Percentiles rank a stretch among this genome's conserved stretches.
Conservation (phyloP, 768 basidiomycete species). For the Agrocybe pediades region DNA sequence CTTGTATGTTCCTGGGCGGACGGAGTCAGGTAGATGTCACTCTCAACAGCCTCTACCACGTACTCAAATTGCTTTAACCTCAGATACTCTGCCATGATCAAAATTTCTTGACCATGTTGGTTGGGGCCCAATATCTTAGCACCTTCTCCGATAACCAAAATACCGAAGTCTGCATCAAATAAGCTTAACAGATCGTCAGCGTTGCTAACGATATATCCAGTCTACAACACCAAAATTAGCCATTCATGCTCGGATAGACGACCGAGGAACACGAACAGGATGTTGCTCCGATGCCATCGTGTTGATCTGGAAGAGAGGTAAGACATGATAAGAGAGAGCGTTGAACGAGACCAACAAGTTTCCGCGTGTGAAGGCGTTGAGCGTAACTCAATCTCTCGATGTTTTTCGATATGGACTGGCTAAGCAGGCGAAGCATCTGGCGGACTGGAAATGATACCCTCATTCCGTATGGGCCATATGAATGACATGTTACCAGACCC, state of each 20-base stretch:
- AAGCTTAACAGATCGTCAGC: constrained; percentile 76
- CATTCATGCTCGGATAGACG: background rate
- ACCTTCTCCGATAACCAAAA: constrained; percentile 71
- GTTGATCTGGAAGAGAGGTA: constrained; percentile 54
- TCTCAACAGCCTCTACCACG: constrained; percentile 17
- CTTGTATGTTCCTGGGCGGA: constrained; percentile 59
- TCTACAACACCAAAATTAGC: constrained; percentile 27
- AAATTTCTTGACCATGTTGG: constrained; percentile 73
- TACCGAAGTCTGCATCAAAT: constrained; percentile 79
- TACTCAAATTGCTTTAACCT: constrained; percentile 71
- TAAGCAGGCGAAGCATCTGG: constrained; percentile 78
- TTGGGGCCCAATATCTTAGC: constrained; percentile 72
- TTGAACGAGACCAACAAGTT: constrained; percentile 53
- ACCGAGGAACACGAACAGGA: constrained; percentile 37
- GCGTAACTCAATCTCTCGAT: constrained; percentile 81
- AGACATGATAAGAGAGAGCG: background rate
- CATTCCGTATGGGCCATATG: constrained; percentile 78
- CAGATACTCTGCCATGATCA: constrained; percentile 80
- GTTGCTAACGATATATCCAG: constrained; percentile 79
- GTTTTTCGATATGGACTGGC: constrained; percentile 78
- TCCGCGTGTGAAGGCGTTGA: constrained; percentile 70
- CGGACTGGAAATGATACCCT: constrained; percentile 84
- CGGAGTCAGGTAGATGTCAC: background rate
- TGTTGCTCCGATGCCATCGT: constrained; percentile 67
- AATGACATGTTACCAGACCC: constrained; percentile 80